A percentile compares a stretch with the other conserved stretches of the same genome.
phyloP scores from a whole-genome alignment of 768 basidiomycete species.

The Hericium rajendrae region DNA sequence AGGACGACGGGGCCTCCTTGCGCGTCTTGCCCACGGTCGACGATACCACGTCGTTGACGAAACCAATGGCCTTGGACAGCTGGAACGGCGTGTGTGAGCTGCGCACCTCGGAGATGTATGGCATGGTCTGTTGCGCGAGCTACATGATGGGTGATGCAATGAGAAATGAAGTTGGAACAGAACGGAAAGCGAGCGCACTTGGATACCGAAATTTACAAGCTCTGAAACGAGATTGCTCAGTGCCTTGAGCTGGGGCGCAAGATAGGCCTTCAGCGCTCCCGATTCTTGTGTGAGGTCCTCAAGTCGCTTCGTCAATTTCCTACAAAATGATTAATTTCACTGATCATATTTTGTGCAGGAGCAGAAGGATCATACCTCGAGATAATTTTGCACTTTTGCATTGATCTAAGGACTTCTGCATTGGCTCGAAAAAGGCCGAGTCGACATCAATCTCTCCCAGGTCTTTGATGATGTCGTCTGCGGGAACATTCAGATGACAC shows the following conservation, averaged over 20 bases:
- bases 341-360: background rate
- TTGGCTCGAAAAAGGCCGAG: constrained; percentile 67
- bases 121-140: constrained; percentile 86
- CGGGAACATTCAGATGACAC: background rate
- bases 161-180: background rate
- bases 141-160: constrained; percentile 20
- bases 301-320: constrained; percentile 81
- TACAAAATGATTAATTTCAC: constrained; percentile 20
- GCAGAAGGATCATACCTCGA: constrained; percentile 44
- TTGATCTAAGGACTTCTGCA: constrained; percentile 75
- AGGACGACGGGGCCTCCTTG: constrained; percentile 56
- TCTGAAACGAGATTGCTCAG: constrained; percentile 69
- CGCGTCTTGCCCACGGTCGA: constrained; percentile 61
- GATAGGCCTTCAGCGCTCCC: constrained; percentile 58
- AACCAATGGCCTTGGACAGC: constrained; percentile 55
- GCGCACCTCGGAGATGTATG: constrained; percentile 76
- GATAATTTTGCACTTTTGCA: constrained; percentile 72
- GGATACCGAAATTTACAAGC: constrained; percentile 85
- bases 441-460: constrained; percentile 69
- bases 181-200: constrained; percentile 36
- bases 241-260: constrained; percentile 63
- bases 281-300: constrained; percentile 72
- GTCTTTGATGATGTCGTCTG: constrained; percentile 60
- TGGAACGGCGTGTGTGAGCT: constrained; percentile 71
- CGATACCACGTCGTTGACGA: constrained; percentile 64